phyloP scores from a whole-genome alignment of 352 stramenopile species.

The Globisporangium spinosum region DNA sequence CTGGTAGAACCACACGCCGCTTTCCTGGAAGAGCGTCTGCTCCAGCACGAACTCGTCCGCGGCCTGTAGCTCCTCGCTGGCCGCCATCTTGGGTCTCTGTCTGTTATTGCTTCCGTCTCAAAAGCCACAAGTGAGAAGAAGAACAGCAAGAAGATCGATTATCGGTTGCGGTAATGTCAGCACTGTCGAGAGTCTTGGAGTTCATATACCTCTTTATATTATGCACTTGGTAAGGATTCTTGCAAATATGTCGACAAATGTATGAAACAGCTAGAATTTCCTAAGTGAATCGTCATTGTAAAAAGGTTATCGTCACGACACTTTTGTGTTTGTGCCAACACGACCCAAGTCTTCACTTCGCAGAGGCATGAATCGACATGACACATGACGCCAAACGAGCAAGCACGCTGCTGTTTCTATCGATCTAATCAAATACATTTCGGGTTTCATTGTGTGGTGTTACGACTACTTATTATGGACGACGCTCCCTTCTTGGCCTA shows the following conservation, averaged over 20 bases:
- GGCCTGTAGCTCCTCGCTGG: not conserved
- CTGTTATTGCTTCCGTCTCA: not conserved
- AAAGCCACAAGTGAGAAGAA: not conserved
- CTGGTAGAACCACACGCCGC: conserved; percentile 84
- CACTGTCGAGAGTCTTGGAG: not conserved
- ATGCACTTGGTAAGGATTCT: not conserved
- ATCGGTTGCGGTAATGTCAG: not conserved
- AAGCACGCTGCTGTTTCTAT: not conserved
- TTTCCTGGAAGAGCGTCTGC: conserved; percentile 74
- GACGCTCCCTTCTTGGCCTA: not conserved
- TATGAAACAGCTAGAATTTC: not conserved
- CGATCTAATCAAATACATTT: conserved; percentile 14
- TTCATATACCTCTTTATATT: not conserved
- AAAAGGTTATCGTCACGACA: not conserved
- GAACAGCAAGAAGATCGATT: conserved; percentile 10
- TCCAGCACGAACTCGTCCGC: conserved; percentile 47
- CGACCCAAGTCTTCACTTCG: not conserved
- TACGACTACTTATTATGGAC: conserved; percentile 7
- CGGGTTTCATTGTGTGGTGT: conserved; percentile 1
- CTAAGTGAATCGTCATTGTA: not conserved
- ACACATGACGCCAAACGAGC: not conserved
- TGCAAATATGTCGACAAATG: not conserved
- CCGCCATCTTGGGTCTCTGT: not conserved
- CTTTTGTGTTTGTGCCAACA: not conserved
- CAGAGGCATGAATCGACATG: not conserved